Base-by-base conservation (phyloP, 306 rosid genomes). In the Ziziphus jujuba region DNA sequence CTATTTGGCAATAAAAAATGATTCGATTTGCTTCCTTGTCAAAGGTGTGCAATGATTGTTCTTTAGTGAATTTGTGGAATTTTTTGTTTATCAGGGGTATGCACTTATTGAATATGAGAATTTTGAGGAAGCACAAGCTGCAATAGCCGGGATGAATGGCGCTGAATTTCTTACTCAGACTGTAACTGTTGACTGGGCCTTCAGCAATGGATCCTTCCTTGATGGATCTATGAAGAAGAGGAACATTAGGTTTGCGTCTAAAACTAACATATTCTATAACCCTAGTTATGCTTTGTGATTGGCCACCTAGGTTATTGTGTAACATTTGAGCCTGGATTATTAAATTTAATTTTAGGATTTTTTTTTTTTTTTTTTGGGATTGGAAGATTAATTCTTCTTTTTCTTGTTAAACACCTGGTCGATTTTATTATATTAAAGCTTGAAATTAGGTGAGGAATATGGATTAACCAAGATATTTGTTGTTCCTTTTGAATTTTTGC, bases 111-210 rank as follows among this genome's bases (percentile, higher is more conserved):
- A 84, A 52, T 84, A 78, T 3, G 89, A 79, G 75, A 79, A 20
- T 56, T 81, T 72, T 63, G 82, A 73, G 69, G 87, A 84, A 80
- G 99, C 99, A 54, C 90, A 87, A 23, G 87, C 81, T 75, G 99
- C 99, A 43, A 90, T 90, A 76, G 77, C 88, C 62, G 81, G 79
- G 56, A 77, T 93, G 96, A 89, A 93, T 71, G 99, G 96, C 34
- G 75, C 89, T 73, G 88, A 76, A 65, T 82, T 93, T 57, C 96
- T 93, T 48, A 83, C 90, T 8, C 97, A 90, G 78, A 79, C 75
- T 58, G 63, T 93, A 62, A 74, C 35, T 49, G 99, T 90, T 62
- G 99, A 93, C 65, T 93, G 99, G 99, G 96, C 99, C 55, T 93
- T 93, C 76, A 93, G 95, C 83, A 89, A 88, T 72, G 97, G 99